phyloP scores from a whole-genome alignment of 1,139 yeast species.

The Taphrina flavorubra region DNA sequence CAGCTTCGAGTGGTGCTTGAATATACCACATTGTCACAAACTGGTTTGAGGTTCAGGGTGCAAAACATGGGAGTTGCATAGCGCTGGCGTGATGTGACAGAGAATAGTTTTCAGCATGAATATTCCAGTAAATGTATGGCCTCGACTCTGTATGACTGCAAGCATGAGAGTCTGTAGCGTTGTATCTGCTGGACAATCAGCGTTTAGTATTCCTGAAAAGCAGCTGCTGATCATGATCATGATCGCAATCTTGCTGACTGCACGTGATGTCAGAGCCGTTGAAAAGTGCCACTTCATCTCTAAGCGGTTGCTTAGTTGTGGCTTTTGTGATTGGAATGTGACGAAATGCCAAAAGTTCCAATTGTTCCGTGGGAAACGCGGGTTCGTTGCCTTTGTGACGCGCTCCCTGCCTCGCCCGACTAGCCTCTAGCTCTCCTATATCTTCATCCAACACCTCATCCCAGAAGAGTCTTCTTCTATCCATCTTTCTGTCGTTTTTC shows the following conservation, averaged over 20 bases:
- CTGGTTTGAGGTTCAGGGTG: too few species aligned
- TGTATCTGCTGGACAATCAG: too few species aligned
- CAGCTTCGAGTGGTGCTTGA: too few species aligned
- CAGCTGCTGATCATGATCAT: too few species aligned
- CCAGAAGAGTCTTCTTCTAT: background rate
- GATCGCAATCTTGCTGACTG: background rate
- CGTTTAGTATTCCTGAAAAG: too few species aligned
- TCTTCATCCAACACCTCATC: background rate
- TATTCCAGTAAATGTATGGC: too few species aligned
- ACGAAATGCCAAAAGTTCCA: slow-evolving; percentile 2
- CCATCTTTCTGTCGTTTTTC: slow-evolving; percentile 17
- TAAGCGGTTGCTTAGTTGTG: slow-evolving; percentile 10
- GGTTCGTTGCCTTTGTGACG: slow-evolving; percentile 6
- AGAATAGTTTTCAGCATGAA: too few species aligned
- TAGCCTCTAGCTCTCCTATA: background rate
- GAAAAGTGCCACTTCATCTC: background rate
- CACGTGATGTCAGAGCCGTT: background rate
- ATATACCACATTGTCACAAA: too few species aligned
- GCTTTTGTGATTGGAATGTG: slow-evolving; percentile 30
- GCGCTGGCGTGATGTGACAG: background rate
- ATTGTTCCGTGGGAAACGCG: slow-evolving; percentile 18
- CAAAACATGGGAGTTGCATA: background rate
- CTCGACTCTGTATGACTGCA: too few species aligned
- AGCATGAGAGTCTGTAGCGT: too few species aligned
- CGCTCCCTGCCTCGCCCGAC: background rate